Percentiles rank a stretch among this genome's conserved stretches.
These are phyloP conservation scores for Neurospora sp. DNA, from an alignment of 495 filamentous ascomycete species.

Conservation along the genomic window DNA sequence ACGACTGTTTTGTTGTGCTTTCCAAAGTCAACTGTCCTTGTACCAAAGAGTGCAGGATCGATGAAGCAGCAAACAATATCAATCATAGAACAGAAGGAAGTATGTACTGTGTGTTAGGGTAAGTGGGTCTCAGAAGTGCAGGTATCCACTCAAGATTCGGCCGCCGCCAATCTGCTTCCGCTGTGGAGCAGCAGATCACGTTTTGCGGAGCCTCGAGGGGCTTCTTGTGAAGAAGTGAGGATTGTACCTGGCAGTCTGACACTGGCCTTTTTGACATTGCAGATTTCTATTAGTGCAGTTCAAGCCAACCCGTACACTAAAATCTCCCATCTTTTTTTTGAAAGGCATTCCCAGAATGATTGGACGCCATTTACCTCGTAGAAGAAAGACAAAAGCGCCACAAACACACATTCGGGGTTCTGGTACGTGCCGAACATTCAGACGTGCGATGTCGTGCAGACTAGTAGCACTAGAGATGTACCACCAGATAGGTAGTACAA, in stretches of 20 bases:
- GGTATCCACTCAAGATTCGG: not conserved
- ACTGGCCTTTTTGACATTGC: not conserved
- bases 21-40: not conserved
- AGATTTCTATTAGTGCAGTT: not conserved
- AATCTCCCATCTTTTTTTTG: not conserved
- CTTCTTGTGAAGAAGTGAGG: not conserved
- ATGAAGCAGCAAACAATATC: not conserved
- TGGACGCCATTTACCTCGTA: not conserved
- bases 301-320: not conserved
- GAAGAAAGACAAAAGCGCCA: not conserved
- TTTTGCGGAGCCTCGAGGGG: not conserved
- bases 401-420: not conserved
- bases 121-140: not conserved
- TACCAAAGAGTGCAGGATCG: not conserved
- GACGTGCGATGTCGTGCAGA: not conserved
- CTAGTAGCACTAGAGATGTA: not conserved
- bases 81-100: not conserved
- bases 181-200: not conserved
- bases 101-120: not conserved
- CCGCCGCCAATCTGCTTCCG: not conserved
- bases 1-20: not conserved
- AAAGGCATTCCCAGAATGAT: not conserved
- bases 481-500: not conserved
- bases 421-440: not conserved
- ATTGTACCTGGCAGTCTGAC: not conserved